Evolutionary conservation across 2,329 filamentous ascomycete genomes (phyloP).

Genomic region (Coniochaeta sp.): DNA sequence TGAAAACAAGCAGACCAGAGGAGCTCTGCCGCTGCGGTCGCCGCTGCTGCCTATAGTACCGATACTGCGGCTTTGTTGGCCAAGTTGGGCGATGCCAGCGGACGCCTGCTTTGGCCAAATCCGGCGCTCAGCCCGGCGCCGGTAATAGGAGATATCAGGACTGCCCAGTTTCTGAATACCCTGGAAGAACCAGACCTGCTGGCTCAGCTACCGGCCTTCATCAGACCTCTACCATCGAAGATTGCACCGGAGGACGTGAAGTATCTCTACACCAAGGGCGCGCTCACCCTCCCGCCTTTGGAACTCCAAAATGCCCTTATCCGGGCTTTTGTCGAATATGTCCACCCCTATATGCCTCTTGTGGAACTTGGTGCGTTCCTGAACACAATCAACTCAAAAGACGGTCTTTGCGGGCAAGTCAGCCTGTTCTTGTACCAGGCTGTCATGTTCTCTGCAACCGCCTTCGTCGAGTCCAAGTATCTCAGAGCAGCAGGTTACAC

Average conservation of each 20-base stretch:
- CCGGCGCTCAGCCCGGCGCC: slow-evolving; percentile 18
- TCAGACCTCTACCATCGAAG: slow-evolving; percentile 70
- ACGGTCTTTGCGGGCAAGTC: slow-evolving; percentile 63
- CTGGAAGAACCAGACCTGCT: slow-evolving; percentile 38
- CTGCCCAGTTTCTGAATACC: slow-evolving; percentile 35
- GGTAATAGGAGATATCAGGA: slow-evolving; percentile 29
- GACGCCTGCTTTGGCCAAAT: slow-evolving; percentile 23
- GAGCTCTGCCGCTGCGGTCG: background rate
- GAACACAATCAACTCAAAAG: slow-evolving; percentile 52
- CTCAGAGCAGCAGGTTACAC: slow-evolving; percentile 71
- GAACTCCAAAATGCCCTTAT: slow-evolving; percentile 73
- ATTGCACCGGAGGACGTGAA: slow-evolving; percentile 76
- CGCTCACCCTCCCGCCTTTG: slow-evolving; percentile 65
- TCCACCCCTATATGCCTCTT: slow-evolving; percentile 90
- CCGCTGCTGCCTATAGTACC: slow-evolving; percentile 5
- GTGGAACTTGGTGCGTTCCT: slow-evolving; percentile 61
- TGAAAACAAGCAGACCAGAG: slow-evolving; percentile 10
- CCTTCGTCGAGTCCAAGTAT: slow-evolving; percentile 76
- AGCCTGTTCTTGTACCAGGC: slow-evolving; percentile 88
- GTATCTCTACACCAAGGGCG: slow-evolving; percentile 79
- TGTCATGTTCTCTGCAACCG: slow-evolving; percentile 88
- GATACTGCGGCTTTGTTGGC: slow-evolving; percentile 9
- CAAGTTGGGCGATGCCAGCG: slow-evolving; percentile 23
- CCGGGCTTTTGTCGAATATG: slow-evolving; percentile 77
- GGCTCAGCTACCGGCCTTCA: slow-evolving; percentile 56